Evolutionary conservation across 352 stramenopile genomes (phyloP), one percentile per base, ranked within the genome.

Genomic region (Phytophthora sp.): DNA sequence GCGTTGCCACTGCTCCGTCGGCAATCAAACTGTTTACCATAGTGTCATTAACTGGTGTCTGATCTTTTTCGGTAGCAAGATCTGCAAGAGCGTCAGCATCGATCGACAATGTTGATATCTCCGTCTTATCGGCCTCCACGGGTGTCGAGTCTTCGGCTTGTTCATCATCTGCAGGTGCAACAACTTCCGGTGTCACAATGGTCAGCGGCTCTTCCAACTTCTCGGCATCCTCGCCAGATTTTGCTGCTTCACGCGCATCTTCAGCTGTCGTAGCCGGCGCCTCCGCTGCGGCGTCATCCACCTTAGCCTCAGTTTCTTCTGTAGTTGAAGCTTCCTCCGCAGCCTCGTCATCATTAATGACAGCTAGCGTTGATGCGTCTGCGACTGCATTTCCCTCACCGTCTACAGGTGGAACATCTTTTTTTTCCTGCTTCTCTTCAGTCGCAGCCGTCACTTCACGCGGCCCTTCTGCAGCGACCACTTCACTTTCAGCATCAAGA

Each of bases 1-100:
- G 64, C 7, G 59, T 79, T 41, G 61, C 64, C 11, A 73, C 46
- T 27, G 45, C 63, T 65, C 42, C 46, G 5, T 73, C 45, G 6
- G 3, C 44, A 23, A 71, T 41, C 24, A 76, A 63, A 26, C 11
- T 44, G 11, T 52, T 68, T 8, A 20, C 15, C 4, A n/a, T 33
- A 31, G 39, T 20, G n/a, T 31, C 42, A 58, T 52, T 57, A 21
- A 47, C 33, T 21, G 47, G 5, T 36, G 26, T 27, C 6, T 33
- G 31, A 12, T 44, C 23, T 2, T n/a, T n/a, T n/a, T 57, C 38
- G 1, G 21, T 31, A 30, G 30, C 20, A 63, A 36, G n/a, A 4
- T 58, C 44, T 35, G 24, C 15, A 15, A 31, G 9, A 3, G 35
- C 51, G 7, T 71, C 44, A 21, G 35, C 42, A 53, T 67, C 69